phyloP scores from a whole-genome alignment of 75 land plant species.

The Adiantum capillusveneris region DNA sequence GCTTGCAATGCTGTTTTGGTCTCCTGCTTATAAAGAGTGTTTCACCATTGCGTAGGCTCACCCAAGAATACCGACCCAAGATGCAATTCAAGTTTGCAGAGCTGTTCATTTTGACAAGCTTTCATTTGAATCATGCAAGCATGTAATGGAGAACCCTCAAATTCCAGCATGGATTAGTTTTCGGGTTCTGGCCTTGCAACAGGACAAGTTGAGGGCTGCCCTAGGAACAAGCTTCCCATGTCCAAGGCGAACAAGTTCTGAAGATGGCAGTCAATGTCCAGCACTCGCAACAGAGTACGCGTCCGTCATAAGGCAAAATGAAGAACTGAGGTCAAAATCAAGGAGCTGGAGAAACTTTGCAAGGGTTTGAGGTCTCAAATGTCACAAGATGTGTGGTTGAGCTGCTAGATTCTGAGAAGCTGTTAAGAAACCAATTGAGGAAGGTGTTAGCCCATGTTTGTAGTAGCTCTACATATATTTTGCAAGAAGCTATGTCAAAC shows the following conservation, averaged over 20 bases:
- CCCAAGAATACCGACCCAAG: conserved; percentile 52
- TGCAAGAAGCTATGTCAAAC: no score
- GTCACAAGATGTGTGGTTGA: conserved; percentile 45
- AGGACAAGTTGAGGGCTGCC: conserved; percentile 40
- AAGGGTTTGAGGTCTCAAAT: conserved; percentile 52
- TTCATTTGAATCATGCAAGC: conserved; percentile 57
- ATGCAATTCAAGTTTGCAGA: conserved; percentile 48
- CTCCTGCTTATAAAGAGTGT: background rate
- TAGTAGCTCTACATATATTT: no score
- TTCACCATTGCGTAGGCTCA: conserved; percentile 43
- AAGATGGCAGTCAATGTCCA: background rate
- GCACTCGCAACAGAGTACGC: conserved; percentile 13
- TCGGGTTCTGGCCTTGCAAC: conserved; percentile 53
- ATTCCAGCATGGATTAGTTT: conserved; percentile 56
- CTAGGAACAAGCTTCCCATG: conserved; percentile 9
- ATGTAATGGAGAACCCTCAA: conserved; percentile 48
- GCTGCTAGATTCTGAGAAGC: no score
- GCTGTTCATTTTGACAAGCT: conserved; percentile 59
- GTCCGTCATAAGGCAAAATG: conserved; percentile 27
- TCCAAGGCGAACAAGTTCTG: background rate
- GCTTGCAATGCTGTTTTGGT: conserved; percentile 8
- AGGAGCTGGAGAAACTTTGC: conserved; percentile 69
- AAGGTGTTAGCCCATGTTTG: no score
- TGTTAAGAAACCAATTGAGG: no score
- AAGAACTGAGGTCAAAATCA: conserved; percentile 48